Conservation (phyloP, 2,329 filamentous ascomycete genomes). For the Diaporthe batatas region DNA sequence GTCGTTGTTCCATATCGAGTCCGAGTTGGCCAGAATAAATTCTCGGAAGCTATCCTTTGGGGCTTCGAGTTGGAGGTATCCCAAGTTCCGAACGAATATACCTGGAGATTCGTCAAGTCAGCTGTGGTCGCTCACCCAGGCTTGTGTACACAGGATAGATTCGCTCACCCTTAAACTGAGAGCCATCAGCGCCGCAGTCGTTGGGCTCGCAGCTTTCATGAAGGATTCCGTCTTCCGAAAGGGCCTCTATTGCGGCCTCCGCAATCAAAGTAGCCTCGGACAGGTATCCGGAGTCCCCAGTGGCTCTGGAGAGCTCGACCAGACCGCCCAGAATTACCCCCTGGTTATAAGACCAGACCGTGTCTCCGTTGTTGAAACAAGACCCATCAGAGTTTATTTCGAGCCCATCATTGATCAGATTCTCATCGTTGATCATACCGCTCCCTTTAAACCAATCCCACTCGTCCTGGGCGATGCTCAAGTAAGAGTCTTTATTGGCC, state of each 20-base stretch:
- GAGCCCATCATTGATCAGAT: conserved; percentile 68
- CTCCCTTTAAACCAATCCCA: conserved; percentile 66
- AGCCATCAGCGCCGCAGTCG: conserved; percentile 58
- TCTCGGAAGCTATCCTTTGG: conserved; percentile 63
- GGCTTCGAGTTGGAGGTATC: conserved; percentile 65
- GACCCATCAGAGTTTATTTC: conserved; percentile 53
- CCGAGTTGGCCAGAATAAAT: conserved; percentile 73
- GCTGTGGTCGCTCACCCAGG: background rate
- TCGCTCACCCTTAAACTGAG: conserved; percentile 72
- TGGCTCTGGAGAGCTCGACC: conserved; percentile 62
- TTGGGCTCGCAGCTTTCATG: conserved; percentile 67
- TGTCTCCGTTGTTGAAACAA: conserved; percentile 63
- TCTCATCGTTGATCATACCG: conserved; percentile 64
- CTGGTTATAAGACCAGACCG: conserved; percentile 69
- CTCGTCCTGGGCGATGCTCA: conserved; percentile 59
- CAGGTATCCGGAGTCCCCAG: conserved; percentile 57
- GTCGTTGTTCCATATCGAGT: conserved; percentile 74
- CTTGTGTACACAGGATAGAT: background rate
- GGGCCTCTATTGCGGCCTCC: conserved; percentile 60
- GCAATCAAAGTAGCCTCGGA: conserved; percentile 63
- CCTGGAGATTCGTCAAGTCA: conserved; percentile 47
- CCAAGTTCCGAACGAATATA: conserved; percentile 75
- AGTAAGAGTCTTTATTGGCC: conserved; percentile 55
- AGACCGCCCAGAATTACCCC: conserved; percentile 67
- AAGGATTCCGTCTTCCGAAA: conserved; percentile 62